Conservation (phyloP, 441 rosid species). For the Isatis lusitanica region DNA sequence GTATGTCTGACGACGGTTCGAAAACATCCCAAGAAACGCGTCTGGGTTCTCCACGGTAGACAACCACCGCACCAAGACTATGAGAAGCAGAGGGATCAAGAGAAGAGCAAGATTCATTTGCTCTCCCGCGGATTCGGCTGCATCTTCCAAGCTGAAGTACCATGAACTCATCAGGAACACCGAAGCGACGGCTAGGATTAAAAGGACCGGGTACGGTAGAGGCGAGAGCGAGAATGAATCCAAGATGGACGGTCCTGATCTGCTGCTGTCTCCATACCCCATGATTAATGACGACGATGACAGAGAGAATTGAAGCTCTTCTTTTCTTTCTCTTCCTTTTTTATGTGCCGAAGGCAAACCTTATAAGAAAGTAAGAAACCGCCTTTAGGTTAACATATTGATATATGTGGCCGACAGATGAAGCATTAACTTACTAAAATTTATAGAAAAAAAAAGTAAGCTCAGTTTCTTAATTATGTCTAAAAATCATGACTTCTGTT, state of each 20-base stretch:
- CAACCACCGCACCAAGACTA: constrained; percentile 60
- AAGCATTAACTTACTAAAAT: background rate
- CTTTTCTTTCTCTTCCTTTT: background rate
- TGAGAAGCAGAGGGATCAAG: constrained; percentile 52
- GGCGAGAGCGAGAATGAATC: constrained; percentile 70
- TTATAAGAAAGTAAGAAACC: constrained; percentile 3
- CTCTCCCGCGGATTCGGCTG: constrained; percentile 51
- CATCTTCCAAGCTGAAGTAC: constrained; percentile 62
- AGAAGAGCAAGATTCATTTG: constrained; percentile 64
- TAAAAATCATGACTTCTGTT: background rate
- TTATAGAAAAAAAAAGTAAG: background rate
- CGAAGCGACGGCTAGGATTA: constrained; percentile 55
- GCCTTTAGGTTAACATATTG: constrained; percentile 19
- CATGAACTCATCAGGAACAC: constrained; percentile 63
- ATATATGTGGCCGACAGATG: constrained; percentile 16
- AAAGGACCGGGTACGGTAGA: constrained; percentile 79
- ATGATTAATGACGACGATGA: constrained; percentile 13
- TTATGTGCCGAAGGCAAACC: constrained; percentile 6
- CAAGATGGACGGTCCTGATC: constrained; percentile 50
- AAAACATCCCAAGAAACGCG: constrained; percentile 48
- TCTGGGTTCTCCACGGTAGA: constrained; percentile 66
- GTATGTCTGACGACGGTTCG: constrained; percentile 47
- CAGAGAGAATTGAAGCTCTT: background rate
- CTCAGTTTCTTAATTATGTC: background rate
- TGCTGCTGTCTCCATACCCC: constrained; percentile 45